These are phyloP conservation scores for Cordia subcordata DNA, from an alignment of 257 asterid species.

Conservation along the genomic window DNA sequence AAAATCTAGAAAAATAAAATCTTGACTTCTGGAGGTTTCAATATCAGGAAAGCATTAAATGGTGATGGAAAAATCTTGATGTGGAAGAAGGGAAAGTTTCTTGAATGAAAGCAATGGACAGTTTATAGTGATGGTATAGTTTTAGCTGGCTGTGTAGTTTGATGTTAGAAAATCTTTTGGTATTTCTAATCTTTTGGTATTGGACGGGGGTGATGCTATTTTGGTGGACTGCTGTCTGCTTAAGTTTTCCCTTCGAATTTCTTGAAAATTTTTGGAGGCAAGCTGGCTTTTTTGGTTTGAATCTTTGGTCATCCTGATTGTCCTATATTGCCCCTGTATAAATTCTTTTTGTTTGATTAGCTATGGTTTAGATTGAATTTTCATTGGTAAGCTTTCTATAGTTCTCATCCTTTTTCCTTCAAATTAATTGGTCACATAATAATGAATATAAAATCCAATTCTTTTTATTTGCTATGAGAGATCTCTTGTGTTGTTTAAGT, in stretches of 20 bases:
- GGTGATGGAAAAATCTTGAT: too few relatives aligned
- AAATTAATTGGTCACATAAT: too few relatives aligned
- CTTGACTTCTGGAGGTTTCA: not conserved
- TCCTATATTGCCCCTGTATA: slow-evolving; percentile 1
- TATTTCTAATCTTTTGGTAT: too few relatives aligned
- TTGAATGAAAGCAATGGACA: not conserved
- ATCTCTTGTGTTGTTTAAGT: too few relatives aligned
- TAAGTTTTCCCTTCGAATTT: slow-evolving; percentile 9
- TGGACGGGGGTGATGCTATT: not conserved
- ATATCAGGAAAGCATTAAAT: not conserved
- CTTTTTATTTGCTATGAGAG: too few relatives aligned
- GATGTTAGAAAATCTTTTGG: not conserved
- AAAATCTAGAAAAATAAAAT: not conserved
- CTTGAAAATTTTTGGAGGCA: too few relatives aligned
- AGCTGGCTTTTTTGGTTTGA: slow-evolving; percentile 11
- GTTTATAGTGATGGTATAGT: not conserved
- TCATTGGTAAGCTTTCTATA: too few relatives aligned
- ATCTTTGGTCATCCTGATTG: slow-evolving; percentile 8
- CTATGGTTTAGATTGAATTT: too few relatives aligned
- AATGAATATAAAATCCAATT: too few relatives aligned
- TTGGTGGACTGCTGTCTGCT: slow-evolving; percentile 19
- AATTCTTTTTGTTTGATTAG: not conserved
- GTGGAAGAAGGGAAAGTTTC: too few relatives aligned
- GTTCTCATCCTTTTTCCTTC: too few relatives aligned
- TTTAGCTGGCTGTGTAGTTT: too few relatives aligned